phyloP scores from a whole-genome alignment of 306 rosid species.

The Vigna angularis region DNA sequence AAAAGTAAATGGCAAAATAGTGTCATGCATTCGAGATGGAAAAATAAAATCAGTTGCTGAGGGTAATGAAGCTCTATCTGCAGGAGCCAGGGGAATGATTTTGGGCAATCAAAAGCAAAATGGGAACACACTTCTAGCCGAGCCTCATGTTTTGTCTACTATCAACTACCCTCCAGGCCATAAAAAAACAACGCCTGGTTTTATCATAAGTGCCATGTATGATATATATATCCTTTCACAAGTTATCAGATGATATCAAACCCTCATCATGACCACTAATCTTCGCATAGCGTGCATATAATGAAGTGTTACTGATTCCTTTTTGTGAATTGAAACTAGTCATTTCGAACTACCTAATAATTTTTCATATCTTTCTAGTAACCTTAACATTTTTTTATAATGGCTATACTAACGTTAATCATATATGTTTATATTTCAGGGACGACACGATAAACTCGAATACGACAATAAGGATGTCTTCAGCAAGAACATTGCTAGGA shows the following conservation, averaged over 20 bases:
- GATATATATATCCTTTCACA: not conserved
- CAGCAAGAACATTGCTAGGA: slow-evolving; percentile 30
- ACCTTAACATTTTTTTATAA: not conserved
- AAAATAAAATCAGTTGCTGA: slow-evolving; percentile 53
- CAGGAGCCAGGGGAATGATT: slow-evolving; percentile 71
- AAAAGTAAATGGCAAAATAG: slow-evolving; percentile 65
- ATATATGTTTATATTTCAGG: slow-evolving; percentile 12
- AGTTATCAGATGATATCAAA: not conserved
- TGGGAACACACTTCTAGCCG: slow-evolving; percentile 55
- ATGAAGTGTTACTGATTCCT: too few species aligned
- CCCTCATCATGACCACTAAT: too few species aligned
- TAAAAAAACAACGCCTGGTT: not conserved
- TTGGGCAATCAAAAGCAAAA: slow-evolving; percentile 40
- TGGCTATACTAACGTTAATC: not conserved
- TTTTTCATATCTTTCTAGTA: not conserved
- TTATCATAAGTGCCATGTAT: slow-evolving; percentile 33
- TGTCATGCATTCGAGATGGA: slow-evolving; percentile 54
- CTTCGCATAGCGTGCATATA: too few species aligned
- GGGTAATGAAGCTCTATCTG: slow-evolving; percentile 48
- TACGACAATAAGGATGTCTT: slow-evolving; percentile 35
- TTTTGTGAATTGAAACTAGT: too few species aligned
- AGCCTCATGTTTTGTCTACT: slow-evolving; percentile 62
- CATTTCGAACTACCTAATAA: not conserved
- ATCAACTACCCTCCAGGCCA: not conserved
- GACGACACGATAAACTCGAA: slow-evolving; percentile 21